Evolutionary conservation across 2,329 filamentous ascomycete species (phyloP).

Genomic region (Epichloe sibirici): DNA sequence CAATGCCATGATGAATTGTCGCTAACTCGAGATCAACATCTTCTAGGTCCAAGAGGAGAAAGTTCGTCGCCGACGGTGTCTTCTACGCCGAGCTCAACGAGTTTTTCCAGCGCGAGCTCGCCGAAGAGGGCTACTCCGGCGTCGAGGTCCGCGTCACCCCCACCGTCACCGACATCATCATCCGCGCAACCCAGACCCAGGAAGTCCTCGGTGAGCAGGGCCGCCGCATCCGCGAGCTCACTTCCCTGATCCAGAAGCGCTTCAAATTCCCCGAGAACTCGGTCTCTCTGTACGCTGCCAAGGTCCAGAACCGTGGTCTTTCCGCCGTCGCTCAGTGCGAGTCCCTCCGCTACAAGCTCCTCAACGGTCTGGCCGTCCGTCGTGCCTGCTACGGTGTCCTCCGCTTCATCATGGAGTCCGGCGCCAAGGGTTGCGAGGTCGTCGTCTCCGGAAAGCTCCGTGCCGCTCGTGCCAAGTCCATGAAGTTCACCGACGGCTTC

Average conservation of each 20-base stretch:
- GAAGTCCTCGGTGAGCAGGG: constrained; percentile 99
- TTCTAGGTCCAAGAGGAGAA: constrained; percentile 74
- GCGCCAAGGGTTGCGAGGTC: constrained; percentile 99
- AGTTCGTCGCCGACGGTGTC: constrained; percentile 96
- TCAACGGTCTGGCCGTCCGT: constrained; percentile 97
- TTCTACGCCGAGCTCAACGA: constrained; percentile 99
- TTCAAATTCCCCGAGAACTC: constrained; percentile 99
- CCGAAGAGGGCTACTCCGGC: constrained; percentile 99
- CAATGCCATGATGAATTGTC: neutral
- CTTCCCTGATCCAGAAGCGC: constrained; percentile 99
- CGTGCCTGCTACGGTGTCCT: constrained; percentile 99
- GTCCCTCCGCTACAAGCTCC: constrained; percentile 99
- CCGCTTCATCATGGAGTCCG: constrained; percentile 99
- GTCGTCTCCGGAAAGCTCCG: constrained; percentile 98
- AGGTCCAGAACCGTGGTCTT: constrained; percentile 99
- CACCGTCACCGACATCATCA: constrained; percentile 99
- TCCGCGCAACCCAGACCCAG: constrained; percentile 99
- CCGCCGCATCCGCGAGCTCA: constrained; percentile 99
- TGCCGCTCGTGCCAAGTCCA: constrained; percentile 97
- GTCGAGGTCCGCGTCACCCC: constrained; percentile 99
- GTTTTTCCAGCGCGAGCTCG: constrained; percentile 99
- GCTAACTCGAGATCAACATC: constrained; percentile 3
- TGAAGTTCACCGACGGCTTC: constrained; percentile 99
- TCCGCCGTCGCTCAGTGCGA: constrained; percentile 99
- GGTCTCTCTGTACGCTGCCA: constrained; percentile 98